These are phyloP conservation scores for Penicillium goetzii DNA, from an alignment of 495 filamentous ascomycete genomes.

Conservation along the genomic window DNA sequence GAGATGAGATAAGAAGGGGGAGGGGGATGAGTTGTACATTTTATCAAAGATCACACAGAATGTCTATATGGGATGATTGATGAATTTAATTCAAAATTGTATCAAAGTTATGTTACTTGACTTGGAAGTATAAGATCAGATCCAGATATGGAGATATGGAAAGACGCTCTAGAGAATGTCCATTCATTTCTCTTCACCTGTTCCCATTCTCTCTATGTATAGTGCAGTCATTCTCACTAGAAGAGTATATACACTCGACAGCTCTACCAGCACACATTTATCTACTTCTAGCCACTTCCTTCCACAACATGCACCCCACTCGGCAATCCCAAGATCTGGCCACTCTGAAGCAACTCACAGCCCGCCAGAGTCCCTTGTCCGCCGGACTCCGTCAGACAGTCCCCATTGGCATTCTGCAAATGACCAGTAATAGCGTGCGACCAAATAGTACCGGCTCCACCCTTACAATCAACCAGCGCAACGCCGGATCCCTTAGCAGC, in stretches of 20 bases:
- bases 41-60: no score
- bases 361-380: constrained; percentile 9
- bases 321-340: constrained; percentile 40
- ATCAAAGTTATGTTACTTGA: no score
- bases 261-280: background rate
- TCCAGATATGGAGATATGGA: no score
- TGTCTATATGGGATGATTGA: background rate
- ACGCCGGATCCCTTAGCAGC: constrained; percentile 8
- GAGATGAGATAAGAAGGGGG: background rate
- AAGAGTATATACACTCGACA: background rate
- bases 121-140: background rate
- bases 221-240: background rate
- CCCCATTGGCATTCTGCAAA: constrained; percentile 26
- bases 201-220: background rate
- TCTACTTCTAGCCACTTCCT: background rate
- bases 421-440: constrained; percentile 34
- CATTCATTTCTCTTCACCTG: background rate
- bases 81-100: background rate
- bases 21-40: background rate
- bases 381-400: constrained; percentile 30
- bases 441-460: constrained; percentile 27
- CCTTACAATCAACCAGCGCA: constrained; percentile 21
- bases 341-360: constrained; percentile 28
- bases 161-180: background rate
- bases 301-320: constrained; percentile 31